Conservation (phyloP, 768 basidiomycete genomes). For the Leccinum longicurvipes region DNA sequence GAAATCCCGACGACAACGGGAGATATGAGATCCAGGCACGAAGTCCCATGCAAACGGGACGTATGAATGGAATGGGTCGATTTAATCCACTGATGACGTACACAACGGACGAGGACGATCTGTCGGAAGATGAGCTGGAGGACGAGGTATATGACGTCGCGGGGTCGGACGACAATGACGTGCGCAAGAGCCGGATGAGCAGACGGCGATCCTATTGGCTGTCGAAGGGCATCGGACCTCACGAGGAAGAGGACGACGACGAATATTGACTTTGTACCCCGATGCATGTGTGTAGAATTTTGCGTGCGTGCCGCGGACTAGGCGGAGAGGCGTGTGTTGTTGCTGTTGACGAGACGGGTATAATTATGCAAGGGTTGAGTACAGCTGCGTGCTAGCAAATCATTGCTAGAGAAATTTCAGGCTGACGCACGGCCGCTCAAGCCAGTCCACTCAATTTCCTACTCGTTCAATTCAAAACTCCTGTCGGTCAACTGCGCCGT, state of each 20-base stretch:
- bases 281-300: background rate
- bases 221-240: constrained; percentile 44
- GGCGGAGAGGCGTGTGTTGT: background rate
- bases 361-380: background rate
- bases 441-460: no score
- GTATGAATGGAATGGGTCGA: constrained; percentile 35
- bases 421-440: no score
- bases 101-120: constrained; percentile 45
- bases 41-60: constrained; percentile 44
- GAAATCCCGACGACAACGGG: constrained; percentile 50
- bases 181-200: background rate
- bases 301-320: background rate
- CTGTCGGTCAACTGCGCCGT: background rate
- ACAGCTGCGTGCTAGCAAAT: background rate
- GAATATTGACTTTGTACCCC: background rate
- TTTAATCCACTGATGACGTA: constrained; percentile 44
- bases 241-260: constrained; percentile 20
- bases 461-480: background rate
- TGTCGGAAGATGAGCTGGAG: constrained; percentile 29
- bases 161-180: constrained; percentile 23
- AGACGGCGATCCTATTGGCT: constrained; percentile 54
- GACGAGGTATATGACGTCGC: constrained; percentile 22
- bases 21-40: constrained; percentile 53
- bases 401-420: background rate
- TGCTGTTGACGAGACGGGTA: background rate